Evolutionary conservation across 176 grass and related monocot genomes (phyloP).

Genomic region (Thalia dealbata): DNA sequence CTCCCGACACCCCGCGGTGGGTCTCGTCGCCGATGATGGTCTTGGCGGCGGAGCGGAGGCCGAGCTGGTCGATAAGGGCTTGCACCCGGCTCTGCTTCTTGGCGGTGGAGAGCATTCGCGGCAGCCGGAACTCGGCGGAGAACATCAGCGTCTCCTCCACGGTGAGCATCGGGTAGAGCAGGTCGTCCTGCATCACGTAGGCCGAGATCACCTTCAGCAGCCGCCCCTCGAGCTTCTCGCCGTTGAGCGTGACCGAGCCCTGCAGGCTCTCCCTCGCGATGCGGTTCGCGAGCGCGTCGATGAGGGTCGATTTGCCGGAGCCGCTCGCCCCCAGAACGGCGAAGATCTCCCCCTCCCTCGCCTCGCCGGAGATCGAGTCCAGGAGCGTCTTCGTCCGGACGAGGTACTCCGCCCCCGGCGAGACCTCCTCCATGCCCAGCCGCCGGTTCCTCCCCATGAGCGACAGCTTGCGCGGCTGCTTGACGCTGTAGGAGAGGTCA

Average conservation of each 20-base stretch:
- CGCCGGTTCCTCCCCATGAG: not conserved
- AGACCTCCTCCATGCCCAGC: not conserved
- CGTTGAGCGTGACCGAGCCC: constrained; percentile 76
- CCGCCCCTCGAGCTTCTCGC: constrained; percentile 53
- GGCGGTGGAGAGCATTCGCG: constrained; percentile 48
- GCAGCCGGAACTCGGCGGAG: constrained; percentile 93
- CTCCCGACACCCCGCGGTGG: constrained; percentile 89
- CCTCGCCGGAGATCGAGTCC: constrained; percentile 69
- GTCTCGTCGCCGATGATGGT: constrained; percentile 98
- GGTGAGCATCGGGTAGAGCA: constrained; percentile 92
- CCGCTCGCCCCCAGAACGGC: constrained; percentile 90
- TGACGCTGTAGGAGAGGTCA: constrained; percentile 81
- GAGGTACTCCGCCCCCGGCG: constrained; percentile 19
- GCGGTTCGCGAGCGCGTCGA: constrained; percentile 87
- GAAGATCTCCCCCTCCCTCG: constrained; percentile 88
- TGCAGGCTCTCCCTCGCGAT: constrained; percentile 78
- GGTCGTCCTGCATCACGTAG: constrained; percentile 98
- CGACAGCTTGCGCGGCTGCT: constrained; percentile 32
- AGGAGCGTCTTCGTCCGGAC: constrained; percentile 65
- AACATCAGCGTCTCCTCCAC: constrained; percentile 98
- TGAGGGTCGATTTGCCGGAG: constrained; percentile 93
- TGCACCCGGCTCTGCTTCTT: constrained; percentile 86
- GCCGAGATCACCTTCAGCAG: constrained; percentile 94
- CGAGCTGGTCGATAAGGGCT: constrained; percentile 86
- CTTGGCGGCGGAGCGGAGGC: constrained; percentile 50